These are phyloP conservation scores for Scopulariopsis brevicaulis DNA, from an alignment of 2,329 filamentous ascomycete species.

Conservation along the genomic window DNA sequence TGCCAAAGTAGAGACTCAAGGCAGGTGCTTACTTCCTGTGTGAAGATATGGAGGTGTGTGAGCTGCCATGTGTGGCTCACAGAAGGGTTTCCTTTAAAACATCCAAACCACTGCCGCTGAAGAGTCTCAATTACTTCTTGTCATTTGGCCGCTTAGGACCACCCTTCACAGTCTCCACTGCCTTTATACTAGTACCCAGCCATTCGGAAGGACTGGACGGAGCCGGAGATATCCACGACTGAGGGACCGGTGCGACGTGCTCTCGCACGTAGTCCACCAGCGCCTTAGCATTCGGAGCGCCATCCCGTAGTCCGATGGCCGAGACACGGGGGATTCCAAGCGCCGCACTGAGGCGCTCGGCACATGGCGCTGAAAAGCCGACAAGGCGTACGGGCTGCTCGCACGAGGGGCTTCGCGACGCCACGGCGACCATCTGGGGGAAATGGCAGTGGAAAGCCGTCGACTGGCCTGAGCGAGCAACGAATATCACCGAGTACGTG, in stretches of 20 bases:
- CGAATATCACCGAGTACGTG: constrained; percentile 42
- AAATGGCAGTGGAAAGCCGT: constrained; percentile 49
- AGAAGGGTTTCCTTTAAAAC: too few relatives aligned
- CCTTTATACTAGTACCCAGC: constrained; percentile 19
- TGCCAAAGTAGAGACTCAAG: too few relatives aligned
- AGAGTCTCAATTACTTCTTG: background rate
- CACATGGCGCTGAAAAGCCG: constrained; percentile 48
- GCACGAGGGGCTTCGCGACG: constrained; percentile 28
- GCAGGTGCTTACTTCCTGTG: background rate
- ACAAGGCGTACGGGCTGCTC: constrained; percentile 42
- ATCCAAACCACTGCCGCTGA: background rate
- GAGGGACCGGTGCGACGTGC: constrained; percentile 37
- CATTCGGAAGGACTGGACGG: constrained; percentile 12
- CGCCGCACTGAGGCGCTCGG: constrained; percentile 41
- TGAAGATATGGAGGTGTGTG: background rate
- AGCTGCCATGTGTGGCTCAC: too few relatives aligned
- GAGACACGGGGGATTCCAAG: constrained; percentile 54
- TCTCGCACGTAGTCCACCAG: constrained; percentile 44
- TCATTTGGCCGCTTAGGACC: background rate
- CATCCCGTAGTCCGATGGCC: constrained; percentile 45
- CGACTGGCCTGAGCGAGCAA: constrained; percentile 44
- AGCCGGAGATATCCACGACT: constrained; percentile 33
- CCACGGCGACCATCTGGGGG: constrained; percentile 38
- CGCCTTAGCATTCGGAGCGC: constrained; percentile 43
- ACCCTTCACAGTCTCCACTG: background rate